Conservation (phyloP, 1,139 yeast genomes). For the Saccharomyces hybrid region DNA sequence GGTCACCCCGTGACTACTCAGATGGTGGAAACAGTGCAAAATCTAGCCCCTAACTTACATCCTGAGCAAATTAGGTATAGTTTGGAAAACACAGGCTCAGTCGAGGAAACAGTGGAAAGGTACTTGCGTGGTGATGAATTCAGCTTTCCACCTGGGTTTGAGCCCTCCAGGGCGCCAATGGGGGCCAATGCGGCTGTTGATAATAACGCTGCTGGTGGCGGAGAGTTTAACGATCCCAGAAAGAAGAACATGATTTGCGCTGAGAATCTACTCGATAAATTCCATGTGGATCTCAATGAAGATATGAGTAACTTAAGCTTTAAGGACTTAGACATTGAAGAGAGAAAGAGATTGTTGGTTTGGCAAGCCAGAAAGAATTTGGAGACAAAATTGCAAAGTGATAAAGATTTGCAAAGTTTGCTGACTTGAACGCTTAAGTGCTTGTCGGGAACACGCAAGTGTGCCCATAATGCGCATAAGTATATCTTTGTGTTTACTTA, state of each 20-base stretch:
- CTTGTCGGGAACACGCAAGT: background rate
- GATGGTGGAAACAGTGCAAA: slow-evolving; percentile 76
- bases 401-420: slow-evolving; percentile 13
- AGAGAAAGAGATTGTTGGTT: slow-evolving; percentile 27
- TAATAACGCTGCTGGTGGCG: background rate
- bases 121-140: slow-evolving; percentile 52
- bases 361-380: slow-evolving; percentile 29
- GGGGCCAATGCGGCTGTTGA: background rate
- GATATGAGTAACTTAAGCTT: slow-evolving; percentile 15
- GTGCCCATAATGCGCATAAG: background rate
- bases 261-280: slow-evolving; percentile 26
- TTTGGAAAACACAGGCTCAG: slow-evolving; percentile 58
- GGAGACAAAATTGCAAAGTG: slow-evolving; percentile 20
- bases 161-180: slow-evolving; percentile 3
- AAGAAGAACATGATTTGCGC: slow-evolving; percentile 26
- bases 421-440: slow-evolving; percentile 3
- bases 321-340: slow-evolving; percentile 22
- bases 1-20: slow-evolving; percentile 44
- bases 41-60: slow-evolving; percentile 64
- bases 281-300: slow-evolving; percentile 20
- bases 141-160: slow-evolving; percentile 52
- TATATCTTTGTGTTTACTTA: background rate
- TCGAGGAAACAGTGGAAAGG: slow-evolving; percentile 65
- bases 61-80: slow-evolving; percentile 58
- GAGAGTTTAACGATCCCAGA: slow-evolving; percentile 20